These are phyloP conservation scores for Tuber aestivum DNA, from an alignment of 495 filamentous ascomycete genomes.

Conservation along the genomic window DNA sequence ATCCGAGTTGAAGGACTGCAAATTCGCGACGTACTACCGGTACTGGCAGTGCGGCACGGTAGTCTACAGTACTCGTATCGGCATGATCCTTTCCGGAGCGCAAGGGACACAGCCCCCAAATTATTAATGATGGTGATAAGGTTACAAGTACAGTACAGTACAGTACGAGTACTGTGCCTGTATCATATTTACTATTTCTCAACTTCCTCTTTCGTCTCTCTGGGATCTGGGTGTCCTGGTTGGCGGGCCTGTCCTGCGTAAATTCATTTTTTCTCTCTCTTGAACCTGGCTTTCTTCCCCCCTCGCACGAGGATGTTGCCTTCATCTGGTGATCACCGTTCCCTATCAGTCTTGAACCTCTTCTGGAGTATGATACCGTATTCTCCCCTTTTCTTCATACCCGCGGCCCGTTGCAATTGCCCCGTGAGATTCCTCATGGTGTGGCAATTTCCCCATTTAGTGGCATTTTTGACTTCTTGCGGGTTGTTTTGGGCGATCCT, in stretches of 20 bases:
- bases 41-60: no score
- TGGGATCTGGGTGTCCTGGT: not conserved
- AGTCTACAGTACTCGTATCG: not conserved
- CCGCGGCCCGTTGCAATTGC: not conserved
- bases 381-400: not conserved
- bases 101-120: not conserved
- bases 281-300: not conserved
- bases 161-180: no score
- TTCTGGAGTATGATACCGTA: no score
- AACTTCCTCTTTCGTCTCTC: not conserved
- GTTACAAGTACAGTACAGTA: no score
- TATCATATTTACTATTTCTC: not conserved
- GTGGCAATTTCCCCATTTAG: not conserved
- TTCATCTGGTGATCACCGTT: not conserved
- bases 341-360: not conserved
- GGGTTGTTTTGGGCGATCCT: not conserved
- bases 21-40: not conserved
- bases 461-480: not conserved
- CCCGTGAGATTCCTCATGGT: not conserved
- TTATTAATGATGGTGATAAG: not conserved
- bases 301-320: not conserved
- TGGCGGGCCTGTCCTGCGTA: not conserved
- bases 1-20: not conserved
- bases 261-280: not conserved
- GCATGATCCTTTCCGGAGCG: not conserved